phyloP scores from a whole-genome alignment of 2,329 filamentous ascomycete genomes.

The Fusarium euwallaceae region DNA sequence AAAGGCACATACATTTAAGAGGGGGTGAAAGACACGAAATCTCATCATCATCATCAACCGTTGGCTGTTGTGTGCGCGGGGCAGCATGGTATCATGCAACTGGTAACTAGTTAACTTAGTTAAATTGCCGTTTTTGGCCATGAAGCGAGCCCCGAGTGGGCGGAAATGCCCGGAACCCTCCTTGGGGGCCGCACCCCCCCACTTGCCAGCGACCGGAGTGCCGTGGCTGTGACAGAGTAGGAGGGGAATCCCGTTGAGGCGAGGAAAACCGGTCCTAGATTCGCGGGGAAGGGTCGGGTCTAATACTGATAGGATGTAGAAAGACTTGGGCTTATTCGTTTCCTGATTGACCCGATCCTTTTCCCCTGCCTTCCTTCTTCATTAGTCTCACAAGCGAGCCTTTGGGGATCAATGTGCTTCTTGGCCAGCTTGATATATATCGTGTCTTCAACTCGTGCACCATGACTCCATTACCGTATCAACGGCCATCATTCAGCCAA shows the following conservation, averaged over 20 bases:
- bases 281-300: not conserved
- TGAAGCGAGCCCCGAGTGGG: not conserved
- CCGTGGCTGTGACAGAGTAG: not conserved
- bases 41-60: too few species aligned
- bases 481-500: not conserved
- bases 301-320: not conserved
- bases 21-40: too few species aligned
- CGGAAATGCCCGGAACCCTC: not conserved
- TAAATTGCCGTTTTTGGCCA: not conserved
- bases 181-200: not conserved
- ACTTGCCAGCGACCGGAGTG: not conserved
- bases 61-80: too few species aligned
- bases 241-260: not conserved
- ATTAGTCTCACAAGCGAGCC: not conserved
- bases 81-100: too few species aligned
- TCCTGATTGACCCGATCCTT: not conserved
- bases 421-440: not conserved
- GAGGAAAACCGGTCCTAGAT: not conserved
- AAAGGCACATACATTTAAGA: too few species aligned
- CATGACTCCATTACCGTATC: not conserved
- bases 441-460: not conserved
- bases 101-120: too few species aligned
- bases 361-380: not conserved
- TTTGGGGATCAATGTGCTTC: not conserved
- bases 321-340: not conserved